These are phyloP conservation scores for Elongisporangium anandrum DNA, from an alignment of 352 stramenopile species.

Conservation along the genomic window DNA sequence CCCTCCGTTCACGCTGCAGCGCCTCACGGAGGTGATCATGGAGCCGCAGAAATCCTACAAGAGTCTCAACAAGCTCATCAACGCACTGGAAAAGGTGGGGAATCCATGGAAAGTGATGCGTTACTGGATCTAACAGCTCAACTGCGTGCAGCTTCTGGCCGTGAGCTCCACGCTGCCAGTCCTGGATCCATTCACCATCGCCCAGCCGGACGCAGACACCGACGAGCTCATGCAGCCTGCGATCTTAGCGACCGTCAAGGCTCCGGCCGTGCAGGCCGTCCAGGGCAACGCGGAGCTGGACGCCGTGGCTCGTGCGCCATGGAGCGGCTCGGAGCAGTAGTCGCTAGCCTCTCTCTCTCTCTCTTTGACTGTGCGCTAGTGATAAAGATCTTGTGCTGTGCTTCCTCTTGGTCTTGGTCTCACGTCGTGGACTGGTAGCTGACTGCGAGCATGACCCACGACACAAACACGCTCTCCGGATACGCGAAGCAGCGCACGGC, in stretches of 20 bases:
- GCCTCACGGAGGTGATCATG: constrained; percentile 73
- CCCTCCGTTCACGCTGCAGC: constrained; percentile 79
- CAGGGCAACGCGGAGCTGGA: constrained; percentile 21
- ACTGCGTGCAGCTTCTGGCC: constrained; percentile 35
- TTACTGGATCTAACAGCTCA: neutral
- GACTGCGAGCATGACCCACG: constrained; percentile 84
- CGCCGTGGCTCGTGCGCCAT: constrained; percentile 41
- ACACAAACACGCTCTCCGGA: constrained; percentile 52
- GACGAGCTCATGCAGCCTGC: constrained; percentile 16
- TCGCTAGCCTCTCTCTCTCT: no score
- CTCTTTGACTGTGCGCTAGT: neutral
- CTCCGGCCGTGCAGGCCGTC: constrained; percentile 16
- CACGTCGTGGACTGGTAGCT: constrained; percentile 37
- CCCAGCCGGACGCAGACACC: constrained; percentile 25
- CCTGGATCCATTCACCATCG: constrained; percentile 39
- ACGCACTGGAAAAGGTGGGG: constrained; percentile 71
- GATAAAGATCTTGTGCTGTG: neutral
- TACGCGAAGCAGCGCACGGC: constrained; percentile 79
- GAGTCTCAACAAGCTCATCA: constrained; percentile 74
- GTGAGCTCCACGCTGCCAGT: constrained; percentile 68
- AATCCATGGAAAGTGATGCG: no score
- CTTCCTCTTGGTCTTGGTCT: neutral
- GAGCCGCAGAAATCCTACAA: constrained; percentile 69
- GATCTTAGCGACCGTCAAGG: constrained; percentile 13
- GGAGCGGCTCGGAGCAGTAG: constrained; percentile 21